Conservation (phyloP, 345 rosid genomes). For the Lumnitzera littorea region DNA sequence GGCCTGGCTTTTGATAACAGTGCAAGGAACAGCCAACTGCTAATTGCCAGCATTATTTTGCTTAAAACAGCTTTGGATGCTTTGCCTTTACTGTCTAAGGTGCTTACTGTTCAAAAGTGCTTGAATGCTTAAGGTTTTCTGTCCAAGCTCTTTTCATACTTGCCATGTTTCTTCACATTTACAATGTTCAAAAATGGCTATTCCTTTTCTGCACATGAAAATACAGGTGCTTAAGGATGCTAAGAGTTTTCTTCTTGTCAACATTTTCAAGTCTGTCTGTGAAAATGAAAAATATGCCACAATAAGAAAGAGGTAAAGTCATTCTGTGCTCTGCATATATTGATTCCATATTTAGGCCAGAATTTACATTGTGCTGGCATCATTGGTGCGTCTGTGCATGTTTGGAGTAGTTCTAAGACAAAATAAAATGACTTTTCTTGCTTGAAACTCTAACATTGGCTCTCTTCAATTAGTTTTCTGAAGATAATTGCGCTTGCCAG, state of each 20-base stretch:
- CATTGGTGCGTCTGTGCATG: no score
- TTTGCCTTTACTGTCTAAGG: slow-evolving; percentile 82
- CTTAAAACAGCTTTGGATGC: slow-evolving; percentile 96
- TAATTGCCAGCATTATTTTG: slow-evolving; percentile 86
- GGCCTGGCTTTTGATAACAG: slow-evolving; percentile 44
- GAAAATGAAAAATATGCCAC: slow-evolving; percentile 69
- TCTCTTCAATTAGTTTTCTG: no score
- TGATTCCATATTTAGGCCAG: neutral
- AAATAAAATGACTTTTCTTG: no score
- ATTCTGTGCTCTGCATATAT: neutral
- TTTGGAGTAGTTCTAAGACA: no score
- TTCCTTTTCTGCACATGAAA: neutral
- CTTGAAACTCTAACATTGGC: no score
- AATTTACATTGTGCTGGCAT: neutral
- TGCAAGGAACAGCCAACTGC: slow-evolving; percentile 71
- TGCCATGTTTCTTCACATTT: no score
- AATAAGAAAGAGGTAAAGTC: slow-evolving; percentile 64
- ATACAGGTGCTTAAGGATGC: slow-evolving; percentile 79
- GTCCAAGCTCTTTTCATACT: no score
- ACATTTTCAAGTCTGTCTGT: slow-evolving; percentile 65
- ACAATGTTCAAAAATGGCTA: no score
- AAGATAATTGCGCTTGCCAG: no score
- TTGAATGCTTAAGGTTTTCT: no score
- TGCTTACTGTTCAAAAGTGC: slow-evolving; percentile 5
- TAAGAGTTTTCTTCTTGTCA: slow-evolving; percentile 75